These are phyloP conservation scores for Neurospora sp. DNA, from an alignment of 495 filamentous ascomycete species.

Conservation along the genomic window DNA sequence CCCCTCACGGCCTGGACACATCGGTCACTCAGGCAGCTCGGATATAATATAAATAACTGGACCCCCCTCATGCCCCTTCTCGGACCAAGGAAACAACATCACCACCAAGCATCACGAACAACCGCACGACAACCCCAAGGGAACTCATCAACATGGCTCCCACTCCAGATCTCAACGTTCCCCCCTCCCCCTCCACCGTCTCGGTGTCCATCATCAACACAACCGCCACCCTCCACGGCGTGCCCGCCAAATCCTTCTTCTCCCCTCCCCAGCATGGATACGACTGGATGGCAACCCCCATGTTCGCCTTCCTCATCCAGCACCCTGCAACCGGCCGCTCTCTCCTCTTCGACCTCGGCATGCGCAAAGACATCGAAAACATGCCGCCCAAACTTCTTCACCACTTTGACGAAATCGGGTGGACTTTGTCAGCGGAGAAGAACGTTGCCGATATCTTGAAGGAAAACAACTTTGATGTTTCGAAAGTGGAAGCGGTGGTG, in stretches of 20 bases:
- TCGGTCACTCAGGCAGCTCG: neutral
- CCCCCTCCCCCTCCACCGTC: constrained; percentile 35
- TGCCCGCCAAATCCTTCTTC: constrained; percentile 25
- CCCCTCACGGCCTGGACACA: neutral
- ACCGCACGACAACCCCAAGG: neutral
- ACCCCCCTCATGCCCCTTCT: neutral
- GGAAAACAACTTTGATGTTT: constrained; percentile 33
- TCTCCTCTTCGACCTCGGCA: constrained; percentile 50
- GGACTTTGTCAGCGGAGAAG: constrained; percentile 30
- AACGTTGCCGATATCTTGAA: constrained; percentile 41
- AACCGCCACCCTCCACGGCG: constrained; percentile 26
- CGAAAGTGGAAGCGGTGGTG: constrained; percentile 45
- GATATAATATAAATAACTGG: neutral
- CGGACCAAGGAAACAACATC: neutral
- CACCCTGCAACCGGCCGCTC: constrained; percentile 33
- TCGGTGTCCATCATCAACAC: constrained; percentile 48
- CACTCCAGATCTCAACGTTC: constrained; percentile 35
- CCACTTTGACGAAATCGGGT: constrained; percentile 11
- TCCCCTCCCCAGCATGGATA: constrained; percentile 34
- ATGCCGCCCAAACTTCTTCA: constrained; percentile 25
- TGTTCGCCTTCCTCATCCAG: constrained; percentile 47
- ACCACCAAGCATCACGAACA: neutral
- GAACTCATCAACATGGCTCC: constrained; percentile 2
- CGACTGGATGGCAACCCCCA: constrained; percentile 29
- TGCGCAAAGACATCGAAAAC: constrained; percentile 41